phyloP scores from a whole-genome alignment of 1,284 basidiomycete genomes.

The Mycena citricolor region DNA sequence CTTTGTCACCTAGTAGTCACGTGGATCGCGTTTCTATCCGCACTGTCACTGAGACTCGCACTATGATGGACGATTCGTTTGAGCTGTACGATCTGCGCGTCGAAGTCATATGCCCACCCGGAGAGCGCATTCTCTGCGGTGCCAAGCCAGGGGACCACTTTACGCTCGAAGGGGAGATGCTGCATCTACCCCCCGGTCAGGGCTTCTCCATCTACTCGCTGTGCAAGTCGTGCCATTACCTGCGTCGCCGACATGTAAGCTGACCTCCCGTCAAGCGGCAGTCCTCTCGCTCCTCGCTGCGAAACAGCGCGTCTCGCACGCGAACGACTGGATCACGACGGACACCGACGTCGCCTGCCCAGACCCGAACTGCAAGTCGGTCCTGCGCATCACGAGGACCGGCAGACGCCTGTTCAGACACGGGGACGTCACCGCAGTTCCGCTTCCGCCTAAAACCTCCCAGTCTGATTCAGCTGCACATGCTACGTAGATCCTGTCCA shows the following conservation, averaged over 20 bases:
- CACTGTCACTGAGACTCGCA: too few species aligned
- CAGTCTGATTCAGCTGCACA: too few species aligned
- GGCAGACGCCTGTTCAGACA: constrained; percentile 53
- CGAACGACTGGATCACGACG: constrained; percentile 67
- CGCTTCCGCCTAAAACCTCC: too few species aligned
- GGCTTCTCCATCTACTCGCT: constrained; percentile 69
- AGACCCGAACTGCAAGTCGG: constrained; percentile 60
- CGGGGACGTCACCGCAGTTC: constrained; percentile 51
- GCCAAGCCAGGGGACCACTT: constrained; percentile 65
- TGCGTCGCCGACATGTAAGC: not conserved
- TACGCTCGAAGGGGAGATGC: constrained; percentile 59
- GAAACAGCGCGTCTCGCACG: constrained; percentile 54
- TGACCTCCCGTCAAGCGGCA: constrained; percentile 42
- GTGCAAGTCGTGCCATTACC: constrained; percentile 27
- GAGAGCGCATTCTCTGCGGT: constrained; percentile 55
- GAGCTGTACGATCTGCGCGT: constrained; percentile 59
- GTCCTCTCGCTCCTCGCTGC: constrained; percentile 63
- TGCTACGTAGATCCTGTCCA: too few species aligned
- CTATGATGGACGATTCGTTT: constrained; percentile 40
- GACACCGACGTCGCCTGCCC: constrained; percentile 65
- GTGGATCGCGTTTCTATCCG: too few species aligned
- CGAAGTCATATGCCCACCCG: constrained; percentile 56
- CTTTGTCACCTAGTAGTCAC: too few species aligned
- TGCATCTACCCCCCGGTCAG: constrained; percentile 55
- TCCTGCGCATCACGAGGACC: constrained; percentile 51